These are phyloP conservation scores for Acacia melanoxylon DNA, from an alignment of 306 rosid genomes.

Conservation along the genomic window DNA sequence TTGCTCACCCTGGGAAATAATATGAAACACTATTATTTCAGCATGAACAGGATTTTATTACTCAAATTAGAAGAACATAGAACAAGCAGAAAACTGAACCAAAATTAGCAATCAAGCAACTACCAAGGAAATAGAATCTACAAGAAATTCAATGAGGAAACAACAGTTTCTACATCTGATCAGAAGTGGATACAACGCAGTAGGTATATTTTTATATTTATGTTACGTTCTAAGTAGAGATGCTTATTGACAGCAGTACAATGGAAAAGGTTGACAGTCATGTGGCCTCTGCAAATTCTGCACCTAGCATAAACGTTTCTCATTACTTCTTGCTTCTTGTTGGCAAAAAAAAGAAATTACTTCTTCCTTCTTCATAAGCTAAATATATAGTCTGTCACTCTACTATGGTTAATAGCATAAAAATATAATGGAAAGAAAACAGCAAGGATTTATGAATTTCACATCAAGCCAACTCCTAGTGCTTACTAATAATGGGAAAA, in stretches of 20 bases:
- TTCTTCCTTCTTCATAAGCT: not conserved
- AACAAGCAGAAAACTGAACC: not conserved
- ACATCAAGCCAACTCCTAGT: not conserved
- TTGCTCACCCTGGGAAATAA: conserved; percentile 70
- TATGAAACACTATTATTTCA: not conserved
- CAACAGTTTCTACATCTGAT: not conserved
- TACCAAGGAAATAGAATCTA: not conserved
- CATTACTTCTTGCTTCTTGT: not conserved
- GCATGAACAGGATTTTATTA: not conserved
- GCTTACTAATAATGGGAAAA: not conserved
- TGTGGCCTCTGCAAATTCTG: not conserved
- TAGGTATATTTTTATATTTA: not conserved
- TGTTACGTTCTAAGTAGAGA: not conserved
- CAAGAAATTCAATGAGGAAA: not conserved
- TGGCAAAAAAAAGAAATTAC: not conserved
- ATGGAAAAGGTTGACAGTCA: not conserved
- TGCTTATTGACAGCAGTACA: not conserved
- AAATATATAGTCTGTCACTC: not conserved
- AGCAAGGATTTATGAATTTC: not conserved
- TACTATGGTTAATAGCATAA: not conserved
- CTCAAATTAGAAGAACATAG: not conserved
- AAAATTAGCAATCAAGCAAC: not conserved
- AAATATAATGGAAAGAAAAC: not conserved
- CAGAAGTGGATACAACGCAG: not conserved
- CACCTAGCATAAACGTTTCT: not conserved